Evolutionary conservation across 164 flowering plant species (phyloP), one percentile per base, ranked within the genome.

Genomic region (Vitis riparia): DNA sequence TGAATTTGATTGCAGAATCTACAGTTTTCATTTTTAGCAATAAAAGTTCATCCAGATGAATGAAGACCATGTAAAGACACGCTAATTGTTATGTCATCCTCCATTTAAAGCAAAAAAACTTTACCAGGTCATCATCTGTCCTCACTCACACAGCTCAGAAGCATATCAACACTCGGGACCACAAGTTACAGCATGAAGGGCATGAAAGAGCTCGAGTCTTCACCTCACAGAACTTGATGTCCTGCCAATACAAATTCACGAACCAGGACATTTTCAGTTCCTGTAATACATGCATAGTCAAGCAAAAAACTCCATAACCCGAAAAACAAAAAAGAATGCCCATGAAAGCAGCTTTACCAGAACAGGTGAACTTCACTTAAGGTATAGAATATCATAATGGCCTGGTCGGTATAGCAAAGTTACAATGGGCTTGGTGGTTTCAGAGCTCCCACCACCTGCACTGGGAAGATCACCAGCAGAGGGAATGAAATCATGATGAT

Each of bases 401-500:
- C 98, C 97, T 0, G 99, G 99, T 51, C 99, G 91, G 79, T 95
- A 95, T 11, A 93, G 92, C 88, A 95, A 79, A 51, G 84, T 88
- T 48, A 91, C 82, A 59, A 80, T 78, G 11, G 99, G 97, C 58
- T 70, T 78, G 47, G 32, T 58, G 9, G 71, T 65, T 48, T 70
- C 59, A 51, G 86, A 69, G 60, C 73, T 66, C 50, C 74, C 72
- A 59, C 67, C 68, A 62, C 73, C 72, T 59, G 77, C 70, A 60
- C 32, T 59, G 13, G 73, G 65, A 49, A 53, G 66, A 65, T 75
- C 76, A 55, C 58, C 65, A 23, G 63, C 23, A 48, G 78, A 51
- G 56, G 97, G 98, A 70, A 87, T 63, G 65, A 95, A 93, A 73
- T 95, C 97, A 76, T 95, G 99, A 80, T 95, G 99, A 75, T 93